A percentile compares a stretch with the other conserved stretches of the same genome.
phyloP scores from a whole-genome alignment of 1,284 basidiomycete genomes.

The Melampsora abietis-canadensis region DNA sequence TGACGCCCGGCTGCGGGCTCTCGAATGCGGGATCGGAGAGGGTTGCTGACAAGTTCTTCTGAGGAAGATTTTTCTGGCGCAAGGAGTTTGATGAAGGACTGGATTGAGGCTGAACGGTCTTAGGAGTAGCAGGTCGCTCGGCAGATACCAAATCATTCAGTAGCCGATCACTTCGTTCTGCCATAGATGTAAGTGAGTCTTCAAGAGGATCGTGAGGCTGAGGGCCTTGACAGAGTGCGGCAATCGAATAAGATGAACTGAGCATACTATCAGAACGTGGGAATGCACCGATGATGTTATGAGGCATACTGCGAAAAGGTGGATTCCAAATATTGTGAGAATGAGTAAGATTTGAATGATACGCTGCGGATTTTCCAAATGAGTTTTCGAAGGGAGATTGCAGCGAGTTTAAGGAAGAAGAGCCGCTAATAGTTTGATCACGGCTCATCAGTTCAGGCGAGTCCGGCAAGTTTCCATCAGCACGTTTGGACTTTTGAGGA shows the following conservation, averaged over 20 bases:
- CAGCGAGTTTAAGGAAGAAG: background rate
- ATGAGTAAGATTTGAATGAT: background rate
- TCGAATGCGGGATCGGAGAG: background rate
- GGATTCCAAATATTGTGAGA: background rate
- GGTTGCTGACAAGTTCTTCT: background rate
- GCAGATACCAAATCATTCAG: background rate
- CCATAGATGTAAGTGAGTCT: constrained; percentile 1
- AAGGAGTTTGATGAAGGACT: background rate
- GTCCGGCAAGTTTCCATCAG: too few relatives aligned
- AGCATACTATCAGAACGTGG: constrained; percentile 30
- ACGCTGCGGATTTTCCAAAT: background rate
- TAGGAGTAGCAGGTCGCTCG: background rate
- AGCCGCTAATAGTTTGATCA: background rate
- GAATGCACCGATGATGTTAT: constrained; percentile 33
- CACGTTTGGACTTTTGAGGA: too few relatives aligned
- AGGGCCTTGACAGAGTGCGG: constrained; percentile 1
- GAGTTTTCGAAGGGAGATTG: background rate
- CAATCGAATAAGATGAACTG: constrained; percentile 9
- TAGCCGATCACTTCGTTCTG: constrained; percentile 2
- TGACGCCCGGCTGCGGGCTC: background rate
- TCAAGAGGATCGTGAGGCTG: constrained; percentile 1
- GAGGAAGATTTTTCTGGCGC: background rate
- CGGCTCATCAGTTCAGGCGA: too few relatives aligned
- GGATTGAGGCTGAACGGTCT: background rate
- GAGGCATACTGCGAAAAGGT: background rate